These are phyloP conservation scores for Alternaria infectoria DNA, from an alignment of 2,329 filamentous ascomycete species.

Conservation along the genomic window DNA sequence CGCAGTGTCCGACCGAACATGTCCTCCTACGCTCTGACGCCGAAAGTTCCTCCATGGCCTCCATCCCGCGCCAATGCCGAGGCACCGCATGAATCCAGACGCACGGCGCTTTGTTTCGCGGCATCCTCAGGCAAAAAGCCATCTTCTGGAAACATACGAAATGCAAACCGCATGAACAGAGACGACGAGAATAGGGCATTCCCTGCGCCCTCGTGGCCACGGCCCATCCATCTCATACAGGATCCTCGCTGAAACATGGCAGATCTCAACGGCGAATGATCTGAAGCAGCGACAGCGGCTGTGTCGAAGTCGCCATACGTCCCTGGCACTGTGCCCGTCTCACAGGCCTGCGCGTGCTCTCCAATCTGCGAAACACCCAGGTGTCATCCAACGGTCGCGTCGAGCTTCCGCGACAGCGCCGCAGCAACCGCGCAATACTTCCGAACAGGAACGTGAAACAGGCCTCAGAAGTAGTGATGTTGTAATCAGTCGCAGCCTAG, in stretches of 20 bases:
- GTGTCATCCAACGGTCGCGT: slow-evolving; percentile 15
- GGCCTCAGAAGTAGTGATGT: slow-evolving; percentile 28
- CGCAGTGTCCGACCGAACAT: not conserved
- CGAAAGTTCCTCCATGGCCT: not conserved
- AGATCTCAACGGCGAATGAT: slow-evolving; percentile 17
- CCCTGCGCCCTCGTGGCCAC: not conserved
- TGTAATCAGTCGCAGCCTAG: slow-evolving; percentile 25
- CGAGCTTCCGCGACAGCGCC: slow-evolving; percentile 5
- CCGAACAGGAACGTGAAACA: slow-evolving; percentile 10
- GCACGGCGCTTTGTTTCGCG: not conserved
- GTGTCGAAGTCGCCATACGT: slow-evolving; percentile 13
- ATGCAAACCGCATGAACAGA: slow-evolving; percentile 1
- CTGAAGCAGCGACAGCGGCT: slow-evolving; percentile 10
- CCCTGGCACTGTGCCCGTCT: slow-evolving; percentile 16
- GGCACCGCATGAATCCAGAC: not conserved
- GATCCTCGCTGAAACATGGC: slow-evolving; percentile 15
- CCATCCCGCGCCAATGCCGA: slow-evolving; percentile 1
- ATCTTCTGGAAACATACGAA: slow-evolving; percentile 1
- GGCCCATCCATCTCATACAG: slow-evolving; percentile 8
- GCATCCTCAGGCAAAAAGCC: slow-evolving; percentile 1
- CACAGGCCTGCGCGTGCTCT: slow-evolving; percentile 12
- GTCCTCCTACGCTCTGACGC: slow-evolving; percentile 4
- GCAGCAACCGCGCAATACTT: not conserved
- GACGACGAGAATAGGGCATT: not conserved
- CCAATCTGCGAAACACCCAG: slow-evolving; percentile 10